Evolutionary conservation across 176 grass and related monocot species (phyloP).

Genomic region (Microstegium vimineum): DNA sequence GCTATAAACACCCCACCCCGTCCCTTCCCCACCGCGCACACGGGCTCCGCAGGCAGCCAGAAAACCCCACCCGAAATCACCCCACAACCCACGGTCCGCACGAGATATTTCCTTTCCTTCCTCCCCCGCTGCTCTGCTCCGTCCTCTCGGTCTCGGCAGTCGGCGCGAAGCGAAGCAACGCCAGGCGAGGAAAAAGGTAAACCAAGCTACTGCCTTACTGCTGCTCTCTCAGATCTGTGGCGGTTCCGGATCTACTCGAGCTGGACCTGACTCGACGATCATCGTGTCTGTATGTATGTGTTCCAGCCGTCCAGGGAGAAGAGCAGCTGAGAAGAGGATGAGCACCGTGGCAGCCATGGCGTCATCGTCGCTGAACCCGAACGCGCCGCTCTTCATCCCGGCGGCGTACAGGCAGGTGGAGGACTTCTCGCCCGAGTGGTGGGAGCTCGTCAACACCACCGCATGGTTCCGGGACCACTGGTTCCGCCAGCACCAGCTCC

Average conservation of each 20-base stretch:
- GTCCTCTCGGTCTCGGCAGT: no score
- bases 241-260: not conserved
- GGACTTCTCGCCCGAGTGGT: constrained; percentile 96
- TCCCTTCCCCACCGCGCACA: not conserved
- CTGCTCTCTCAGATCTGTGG: not conserved
- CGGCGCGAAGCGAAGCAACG: not conserved
- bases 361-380: constrained; percentile 76
- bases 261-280: no score
- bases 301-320: not conserved
- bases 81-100: not conserved
- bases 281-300: no score
- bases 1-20: constrained; percentile 43
- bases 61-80: not conserved
- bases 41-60: not conserved
- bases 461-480: constrained; percentile 97
- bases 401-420: constrained; percentile 76
- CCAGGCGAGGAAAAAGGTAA: not conserved
- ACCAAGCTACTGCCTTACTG: not conserved
- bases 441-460: constrained; percentile 88
- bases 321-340: not conserved
- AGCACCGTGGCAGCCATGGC: constrained; percentile 30
- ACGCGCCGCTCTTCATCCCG: constrained; percentile 92
- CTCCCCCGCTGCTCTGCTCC: no score
- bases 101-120: not conserved
- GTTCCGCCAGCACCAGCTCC: constrained; percentile 70